A percentile compares a stretch with the other conserved stretches of the same genome.
Conservation (phyloP, 2,329 filamentous ascomycete species). For the Fusarium brevicatenulatum region DNA sequence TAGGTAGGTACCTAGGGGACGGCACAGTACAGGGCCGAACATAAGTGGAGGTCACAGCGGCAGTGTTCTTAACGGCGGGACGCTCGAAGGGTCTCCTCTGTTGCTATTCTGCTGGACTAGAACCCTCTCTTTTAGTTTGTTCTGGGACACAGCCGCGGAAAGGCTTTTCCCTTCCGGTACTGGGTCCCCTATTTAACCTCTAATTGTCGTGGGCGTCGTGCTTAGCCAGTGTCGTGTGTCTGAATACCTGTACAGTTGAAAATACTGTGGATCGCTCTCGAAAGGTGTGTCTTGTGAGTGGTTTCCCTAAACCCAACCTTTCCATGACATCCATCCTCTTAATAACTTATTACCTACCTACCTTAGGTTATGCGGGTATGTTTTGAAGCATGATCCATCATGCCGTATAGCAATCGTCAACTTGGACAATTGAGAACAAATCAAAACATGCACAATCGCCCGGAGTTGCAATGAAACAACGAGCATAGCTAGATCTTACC, state of each 20-base stretch:
- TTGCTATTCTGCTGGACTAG: conserved; percentile 41
- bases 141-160: conserved; percentile 21
- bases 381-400: not conserved
- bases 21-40: not conserved
- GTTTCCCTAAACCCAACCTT: not conserved
- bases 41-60: not conserved
- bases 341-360: not conserved
- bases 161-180: conserved; percentile 3
- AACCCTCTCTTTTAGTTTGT: not conserved
- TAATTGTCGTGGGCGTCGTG: not conserved
- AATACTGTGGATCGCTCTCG: conserved; percentile 12
- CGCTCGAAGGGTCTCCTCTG: conserved; percentile 41
- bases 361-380: not conserved
- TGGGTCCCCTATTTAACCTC: conserved; percentile 8
- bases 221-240: not conserved
- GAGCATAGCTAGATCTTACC: not conserved
- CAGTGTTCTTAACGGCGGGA: not conserved
- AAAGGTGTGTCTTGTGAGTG: not conserved
- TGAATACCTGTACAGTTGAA: conserved; percentile 1
- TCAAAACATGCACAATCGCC: not conserved
- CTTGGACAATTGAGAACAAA: not conserved
- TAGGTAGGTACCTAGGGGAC: not conserved
- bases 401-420: not conserved
- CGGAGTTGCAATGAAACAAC: not conserved
- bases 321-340: not conserved